A percentile compares a stretch with the other conserved stretches of the same genome.
These are phyloP conservation scores for Trametes punicea DNA, from an alignment of 768 basidiomycete genomes.

Conservation along the genomic window DNA sequence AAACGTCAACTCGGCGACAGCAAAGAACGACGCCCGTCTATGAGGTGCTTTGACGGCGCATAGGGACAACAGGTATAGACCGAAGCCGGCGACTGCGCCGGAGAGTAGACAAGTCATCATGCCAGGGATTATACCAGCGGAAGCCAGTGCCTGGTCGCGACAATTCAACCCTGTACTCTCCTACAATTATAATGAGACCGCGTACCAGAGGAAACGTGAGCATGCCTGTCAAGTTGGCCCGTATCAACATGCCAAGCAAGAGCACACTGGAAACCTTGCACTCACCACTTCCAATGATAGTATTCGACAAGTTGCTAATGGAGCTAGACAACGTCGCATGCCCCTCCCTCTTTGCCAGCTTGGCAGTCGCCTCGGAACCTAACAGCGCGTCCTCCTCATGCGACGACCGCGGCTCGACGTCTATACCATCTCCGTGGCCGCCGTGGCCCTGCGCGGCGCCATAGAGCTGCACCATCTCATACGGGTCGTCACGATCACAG, in stretches of 20 bases:
- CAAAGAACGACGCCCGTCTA: constrained; percentile 79
- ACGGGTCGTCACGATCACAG: constrained; percentile 24
- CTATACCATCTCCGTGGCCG: constrained; percentile 25
- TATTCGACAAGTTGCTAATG: constrained; percentile 81
- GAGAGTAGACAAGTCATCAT: constrained; percentile 85
- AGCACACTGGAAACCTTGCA: constrained; percentile 16
- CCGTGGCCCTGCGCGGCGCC: constrained; percentile 45
- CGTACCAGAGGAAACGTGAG: constrained; percentile 80
- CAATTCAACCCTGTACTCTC: not conserved
- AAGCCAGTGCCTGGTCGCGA: constrained; percentile 72
- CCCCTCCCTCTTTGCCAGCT: constrained; percentile 47
- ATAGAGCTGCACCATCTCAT: constrained; percentile 71
- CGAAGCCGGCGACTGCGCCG: constrained; percentile 73
- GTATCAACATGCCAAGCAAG: not conserved
- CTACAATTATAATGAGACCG: constrained; percentile 2
- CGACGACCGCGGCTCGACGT: constrained; percentile 29
- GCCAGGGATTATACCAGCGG: constrained; percentile 86
- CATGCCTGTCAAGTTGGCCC: constrained; percentile 56
- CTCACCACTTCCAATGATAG: constrained; percentile 87
- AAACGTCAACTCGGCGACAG: constrained; percentile 81
- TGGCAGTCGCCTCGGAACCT: constrained; percentile 37
- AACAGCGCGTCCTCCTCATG: constrained; percentile 63
- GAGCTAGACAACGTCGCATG: constrained; percentile 66
- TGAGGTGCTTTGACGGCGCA: constrained; percentile 77
- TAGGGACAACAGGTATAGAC: constrained; percentile 82